These are phyloP conservation scores for Westerdykella aurantiaca DNA, from an alignment of 2,329 filamentous ascomycete genomes.

Conservation along the genomic window DNA sequence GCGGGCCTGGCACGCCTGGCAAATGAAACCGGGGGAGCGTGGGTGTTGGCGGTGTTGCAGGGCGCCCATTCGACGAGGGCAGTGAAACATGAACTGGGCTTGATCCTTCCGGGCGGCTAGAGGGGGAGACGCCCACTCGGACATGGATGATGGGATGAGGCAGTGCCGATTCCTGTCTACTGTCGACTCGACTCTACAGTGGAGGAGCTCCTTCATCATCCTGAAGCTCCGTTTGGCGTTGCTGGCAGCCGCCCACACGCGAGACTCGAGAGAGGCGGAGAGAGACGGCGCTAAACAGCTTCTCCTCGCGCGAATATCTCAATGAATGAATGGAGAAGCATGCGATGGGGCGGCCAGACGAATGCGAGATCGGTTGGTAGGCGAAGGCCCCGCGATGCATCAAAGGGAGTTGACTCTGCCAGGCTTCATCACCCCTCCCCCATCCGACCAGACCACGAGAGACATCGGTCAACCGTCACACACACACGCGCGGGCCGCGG, in stretches of 20 bases:
- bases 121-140: background rate
- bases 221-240: background rate
- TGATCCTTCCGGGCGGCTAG: conserved; percentile 6
- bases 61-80: conserved; percentile 9
- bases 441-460: too few species aligned
- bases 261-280: conserved; percentile 2
- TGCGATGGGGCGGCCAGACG: too few species aligned
- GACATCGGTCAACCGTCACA: background rate
- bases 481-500: background rate
- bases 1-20: background rate
- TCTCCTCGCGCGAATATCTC: too few species aligned
- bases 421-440: too few species aligned
- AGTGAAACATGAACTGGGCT: conserved; percentile 11
- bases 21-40: conserved; percentile 7
- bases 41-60: background rate
- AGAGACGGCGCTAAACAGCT: conserved; percentile 1
- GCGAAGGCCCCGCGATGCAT: too few species aligned
- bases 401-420: too few species aligned
- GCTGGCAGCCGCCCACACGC: conserved; percentile 10
- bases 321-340: too few species aligned
- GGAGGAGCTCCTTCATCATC: too few species aligned
- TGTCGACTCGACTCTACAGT: background rate
- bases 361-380: too few species aligned
- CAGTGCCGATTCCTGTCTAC: conserved; percentile 6
- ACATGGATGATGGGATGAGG: background rate